A percentile compares a stretch with the other conserved stretches of the same genome.
phyloP scores from a whole-genome alignment of 2,329 filamentous ascomycete genomes.

The Monilinia fructigena region DNA sequence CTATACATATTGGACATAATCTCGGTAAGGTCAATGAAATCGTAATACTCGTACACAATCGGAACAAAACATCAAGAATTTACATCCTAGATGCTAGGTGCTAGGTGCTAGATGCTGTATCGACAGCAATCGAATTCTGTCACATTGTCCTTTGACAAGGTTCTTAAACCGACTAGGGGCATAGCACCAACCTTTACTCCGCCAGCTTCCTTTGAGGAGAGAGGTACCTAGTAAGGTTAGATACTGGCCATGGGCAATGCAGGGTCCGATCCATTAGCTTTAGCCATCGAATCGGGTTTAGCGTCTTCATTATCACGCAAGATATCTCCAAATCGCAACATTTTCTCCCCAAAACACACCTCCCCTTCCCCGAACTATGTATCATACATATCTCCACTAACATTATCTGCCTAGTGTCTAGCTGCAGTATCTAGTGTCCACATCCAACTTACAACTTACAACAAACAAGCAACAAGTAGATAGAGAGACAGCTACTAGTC shows the following conservation, averaged over 20 bases:
- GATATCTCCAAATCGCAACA: constrained; percentile 14
- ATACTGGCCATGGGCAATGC: background rate
- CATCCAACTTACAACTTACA: background rate
- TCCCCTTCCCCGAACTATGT: background rate
- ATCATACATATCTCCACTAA: background rate
- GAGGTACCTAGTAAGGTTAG: no score
- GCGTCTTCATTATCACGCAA: constrained; percentile 13
- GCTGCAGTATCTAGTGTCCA: background rate
- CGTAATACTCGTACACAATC: no score
- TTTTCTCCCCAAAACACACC: background rate
- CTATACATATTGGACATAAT: no score
- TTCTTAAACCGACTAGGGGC: no score
- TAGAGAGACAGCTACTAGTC: background rate
- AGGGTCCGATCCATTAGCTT: constrained; percentile 5
- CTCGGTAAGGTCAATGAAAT: no score
- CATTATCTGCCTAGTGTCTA: background rate
- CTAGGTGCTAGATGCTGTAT: no score
- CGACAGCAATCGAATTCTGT: no score
- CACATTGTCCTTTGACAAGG: no score
- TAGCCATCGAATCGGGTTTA: background rate
- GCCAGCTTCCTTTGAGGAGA: background rate
- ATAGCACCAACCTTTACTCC: no score
- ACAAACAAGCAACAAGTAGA: no score
- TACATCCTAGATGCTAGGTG: no score
- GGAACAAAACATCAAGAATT: no score